A percentile compares a stretch with the other conserved stretches of the same genome.
Conservation (phyloP, 768 basidiomycete species). For the Lactifluus rugatus region DNA sequence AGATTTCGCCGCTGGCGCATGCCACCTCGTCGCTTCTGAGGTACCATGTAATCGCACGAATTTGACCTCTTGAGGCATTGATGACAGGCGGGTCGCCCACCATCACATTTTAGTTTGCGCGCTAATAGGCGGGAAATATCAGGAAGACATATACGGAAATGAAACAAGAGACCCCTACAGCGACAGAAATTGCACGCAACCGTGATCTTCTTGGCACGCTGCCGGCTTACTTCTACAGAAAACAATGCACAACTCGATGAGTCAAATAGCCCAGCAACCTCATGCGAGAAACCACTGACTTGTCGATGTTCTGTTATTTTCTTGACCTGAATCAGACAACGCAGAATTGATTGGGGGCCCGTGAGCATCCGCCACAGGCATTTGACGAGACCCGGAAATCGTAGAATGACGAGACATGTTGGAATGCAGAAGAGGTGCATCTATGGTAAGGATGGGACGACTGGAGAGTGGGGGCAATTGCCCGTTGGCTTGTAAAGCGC, state of each 20-base stretch:
- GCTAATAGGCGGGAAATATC: slow-evolving; percentile 35
- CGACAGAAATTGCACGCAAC: slow-evolving; percentile 89
- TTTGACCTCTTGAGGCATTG: slow-evolving; percentile 75
- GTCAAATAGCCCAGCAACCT: slow-evolving; percentile 3
- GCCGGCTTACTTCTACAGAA: slow-evolving; percentile 46
- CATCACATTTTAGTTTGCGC: slow-evolving; percentile 83
- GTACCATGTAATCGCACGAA: slow-evolving; percentile 70
- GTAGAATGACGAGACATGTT: slow-evolving; percentile 18
- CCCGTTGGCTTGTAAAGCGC: slow-evolving; percentile 15
- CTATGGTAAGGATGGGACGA: slow-evolving; percentile 19
- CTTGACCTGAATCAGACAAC: slow-evolving; percentile 19
- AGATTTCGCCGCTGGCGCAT: slow-evolving; percentile 33
- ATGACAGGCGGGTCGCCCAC: slow-evolving; percentile 70
- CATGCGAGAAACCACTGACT: slow-evolving; percentile 28
- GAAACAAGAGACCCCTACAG: slow-evolving; percentile 42
- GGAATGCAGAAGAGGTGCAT: slow-evolving; percentile 12
- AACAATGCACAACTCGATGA: slow-evolving; percentile 15
- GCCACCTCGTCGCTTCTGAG: slow-evolving; percentile 62
- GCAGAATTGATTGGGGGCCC: slow-evolving; percentile 12
- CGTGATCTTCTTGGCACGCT: slow-evolving; percentile 75
- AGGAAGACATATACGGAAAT: slow-evolving; percentile 18
- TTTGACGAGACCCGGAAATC: slow-evolving; percentile 33
- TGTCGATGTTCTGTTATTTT: slow-evolving; percentile 28
- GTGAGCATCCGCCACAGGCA: slow-evolving; percentile 26
- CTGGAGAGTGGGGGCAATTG: slow-evolving; percentile 28